A percentile compares a stretch with the other conserved stretches of the same genome.
Conservation (phyloP, 768 basidiomycete species). For the Phanerodontia chrysosporium region DNA sequence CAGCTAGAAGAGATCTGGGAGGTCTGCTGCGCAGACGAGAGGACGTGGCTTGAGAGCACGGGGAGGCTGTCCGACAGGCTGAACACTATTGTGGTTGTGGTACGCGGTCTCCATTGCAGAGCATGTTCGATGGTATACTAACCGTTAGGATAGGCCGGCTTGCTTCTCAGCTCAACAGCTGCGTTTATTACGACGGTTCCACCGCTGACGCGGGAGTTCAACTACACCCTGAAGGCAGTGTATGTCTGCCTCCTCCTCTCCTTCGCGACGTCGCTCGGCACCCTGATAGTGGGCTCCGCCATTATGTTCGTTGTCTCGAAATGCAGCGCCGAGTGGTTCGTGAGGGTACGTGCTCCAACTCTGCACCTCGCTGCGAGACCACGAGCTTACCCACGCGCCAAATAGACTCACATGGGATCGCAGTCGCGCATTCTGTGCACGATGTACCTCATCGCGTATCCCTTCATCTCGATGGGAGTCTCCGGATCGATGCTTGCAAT, state of each 20-base stretch:
- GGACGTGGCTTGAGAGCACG: neutral
- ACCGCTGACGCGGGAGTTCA: neutral
- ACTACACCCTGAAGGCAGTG: constrained; percentile 4
- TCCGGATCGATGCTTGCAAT: constrained; percentile 1
- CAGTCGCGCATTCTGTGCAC: constrained; percentile 5
- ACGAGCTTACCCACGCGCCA: no score
- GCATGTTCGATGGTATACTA: neutral
- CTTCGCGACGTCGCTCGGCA: constrained; percentile 7
- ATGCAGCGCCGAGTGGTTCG: neutral
- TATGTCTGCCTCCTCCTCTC: constrained; percentile 7
- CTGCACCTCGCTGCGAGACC: no score
- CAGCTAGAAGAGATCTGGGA: neutral
- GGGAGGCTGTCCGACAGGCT: neutral
- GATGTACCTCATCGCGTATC: constrained; percentile 4
- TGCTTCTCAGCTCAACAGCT: constrained; percentile 3
- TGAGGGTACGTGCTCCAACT: neutral
- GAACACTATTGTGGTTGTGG: neutral
- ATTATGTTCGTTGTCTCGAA: constrained; percentile 5
- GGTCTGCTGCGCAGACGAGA: neutral
- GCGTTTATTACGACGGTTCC: constrained; percentile 10
- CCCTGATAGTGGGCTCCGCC: constrained; percentile 7
- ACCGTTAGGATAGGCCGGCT: neutral
- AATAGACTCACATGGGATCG: constrained; percentile 7
- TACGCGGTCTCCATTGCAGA: neutral
- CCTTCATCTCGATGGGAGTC: constrained; percentile 8